Base-by-base conservation (phyloP, 179 eudicot genomes). In the Nepenthes alata region DNA sequence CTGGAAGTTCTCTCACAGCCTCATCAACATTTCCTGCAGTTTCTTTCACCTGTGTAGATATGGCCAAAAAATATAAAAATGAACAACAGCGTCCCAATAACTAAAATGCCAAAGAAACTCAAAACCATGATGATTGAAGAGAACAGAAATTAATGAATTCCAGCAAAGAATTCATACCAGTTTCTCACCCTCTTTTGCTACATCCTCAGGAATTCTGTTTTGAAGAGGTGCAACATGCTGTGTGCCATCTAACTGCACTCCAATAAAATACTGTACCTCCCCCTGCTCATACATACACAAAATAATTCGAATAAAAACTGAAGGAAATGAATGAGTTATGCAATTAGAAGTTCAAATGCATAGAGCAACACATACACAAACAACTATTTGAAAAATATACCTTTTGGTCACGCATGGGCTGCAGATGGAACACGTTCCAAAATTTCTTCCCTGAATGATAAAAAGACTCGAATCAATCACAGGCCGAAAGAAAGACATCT, bases 351-450 rank as follows among this genome's bases (percentile, higher is more conserved):
- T 25, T 25, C 25, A 25, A 25, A 52, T 0, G 13, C n/a, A 11
- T 0, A 52, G 15, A 52, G 14, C 16, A 52, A n/a, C 55, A 52
- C 10, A 25, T 25, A 25, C 25, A 25, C 25, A 25, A 25, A 25
- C 58, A 55, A 37, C 6, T 3, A 36, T 47, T 47, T 35, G 49
- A 16, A 77, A 25, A 25, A 25, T 25, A 25, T 25, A 94, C 99
- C 97, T 91, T 94, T 62, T 91, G 96, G 67, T 94, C 99, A 78
- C 99, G 99, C 97, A 91, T 94, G 65, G 99, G 99, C 83, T 94
- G 97, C 64, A 94, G 74, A 81, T 94, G 99, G 70, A 94, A 94
- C 75, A 94, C 78, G 68, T 94, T 94, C 99, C 99, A 94, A 75
- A 94, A 94, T 68, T 94, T 94, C 72, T 91, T 91, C 51, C 99